phyloP scores from a whole-genome alignment of 176 grass and related monocot genomes.

The Paspalum vaginatum region DNA sequence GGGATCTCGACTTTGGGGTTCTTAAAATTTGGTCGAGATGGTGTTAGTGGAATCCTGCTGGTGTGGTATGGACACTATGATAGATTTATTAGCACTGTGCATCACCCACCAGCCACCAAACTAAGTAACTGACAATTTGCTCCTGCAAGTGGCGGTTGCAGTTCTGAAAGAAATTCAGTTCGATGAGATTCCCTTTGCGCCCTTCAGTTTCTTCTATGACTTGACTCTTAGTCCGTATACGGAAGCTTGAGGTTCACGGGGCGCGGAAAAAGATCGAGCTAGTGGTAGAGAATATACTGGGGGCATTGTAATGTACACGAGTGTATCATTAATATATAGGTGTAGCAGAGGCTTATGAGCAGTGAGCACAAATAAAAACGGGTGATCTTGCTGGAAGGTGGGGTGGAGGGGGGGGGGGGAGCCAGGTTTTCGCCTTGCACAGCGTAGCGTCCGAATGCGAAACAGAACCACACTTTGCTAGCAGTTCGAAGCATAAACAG shows the following conservation, averaged over 20 bases:
- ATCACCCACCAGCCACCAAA: neutral
- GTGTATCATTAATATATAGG: too few relatives aligned
- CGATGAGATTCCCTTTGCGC: neutral
- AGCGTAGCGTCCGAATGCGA: neutral
- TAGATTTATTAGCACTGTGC: too few relatives aligned
- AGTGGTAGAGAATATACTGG: too few relatives aligned
- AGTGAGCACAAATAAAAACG: too few relatives aligned
- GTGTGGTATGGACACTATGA: neutral
- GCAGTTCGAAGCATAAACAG: neutral
- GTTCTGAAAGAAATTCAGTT: neutral
- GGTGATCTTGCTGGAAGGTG: neutral
- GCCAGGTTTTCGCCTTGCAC: neutral
- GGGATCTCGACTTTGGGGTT: conserved; percentile 8
- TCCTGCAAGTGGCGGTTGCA: neutral
- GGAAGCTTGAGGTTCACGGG: neutral
- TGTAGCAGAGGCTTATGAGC: too few relatives aligned
- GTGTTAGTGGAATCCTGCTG: neutral
- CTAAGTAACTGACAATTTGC: neutral
- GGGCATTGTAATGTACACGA: too few relatives aligned
- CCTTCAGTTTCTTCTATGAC: neutral
- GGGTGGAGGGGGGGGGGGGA: neutral
- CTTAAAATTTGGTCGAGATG: neutral
- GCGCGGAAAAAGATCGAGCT: too few relatives aligned
- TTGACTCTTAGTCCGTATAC: neutral
- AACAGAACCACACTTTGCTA: neutral